Evolutionary conservation across 73 alveolate genomes (phyloP).

Genomic region (Paramecium pentaurelia): DNA sequence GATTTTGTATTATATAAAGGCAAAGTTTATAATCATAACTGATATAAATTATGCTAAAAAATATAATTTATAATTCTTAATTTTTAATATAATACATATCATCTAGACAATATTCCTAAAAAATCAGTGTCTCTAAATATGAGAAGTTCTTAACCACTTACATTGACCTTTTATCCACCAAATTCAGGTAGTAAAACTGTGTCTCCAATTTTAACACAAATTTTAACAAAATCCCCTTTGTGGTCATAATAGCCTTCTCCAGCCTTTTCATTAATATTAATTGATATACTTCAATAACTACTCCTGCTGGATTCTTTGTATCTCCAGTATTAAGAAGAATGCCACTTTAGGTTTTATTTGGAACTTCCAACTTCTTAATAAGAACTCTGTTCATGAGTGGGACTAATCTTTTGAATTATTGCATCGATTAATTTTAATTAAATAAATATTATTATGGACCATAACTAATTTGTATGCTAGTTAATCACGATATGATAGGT

Average conservation of each 20-base stretch:
- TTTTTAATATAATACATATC: background rate
- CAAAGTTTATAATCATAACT: background rate
- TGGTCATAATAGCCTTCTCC: slow-evolving; percentile 51
- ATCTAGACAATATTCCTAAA: slow-evolving; percentile 67
- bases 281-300: slow-evolving; percentile 75
- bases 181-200: slow-evolving; percentile 83
- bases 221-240: slow-evolving; percentile 63
- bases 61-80: background rate
- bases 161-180: slow-evolving; percentile 73
- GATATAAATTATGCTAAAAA: background rate
- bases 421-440: background rate
- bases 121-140: slow-evolving; percentile 84
- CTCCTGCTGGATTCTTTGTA: slow-evolving; percentile 68
- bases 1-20: background rate
- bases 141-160: slow-evolving; percentile 70
- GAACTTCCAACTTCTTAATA: slow-evolving; percentile 68
- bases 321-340: slow-evolving; percentile 69
- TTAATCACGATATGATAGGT: background rate
- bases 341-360: slow-evolving; percentile 77
- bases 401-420: slow-evolving; percentile 61
- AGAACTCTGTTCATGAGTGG: slow-evolving; percentile 76
- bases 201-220: slow-evolving; percentile 77
- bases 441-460: background rate
- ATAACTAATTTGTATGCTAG: background rate
- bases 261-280: background rate